phyloP scores from a whole-genome alignment of 2,329 filamentous ascomycete genomes.

The Furcasterigmium furcatum region DNA sequence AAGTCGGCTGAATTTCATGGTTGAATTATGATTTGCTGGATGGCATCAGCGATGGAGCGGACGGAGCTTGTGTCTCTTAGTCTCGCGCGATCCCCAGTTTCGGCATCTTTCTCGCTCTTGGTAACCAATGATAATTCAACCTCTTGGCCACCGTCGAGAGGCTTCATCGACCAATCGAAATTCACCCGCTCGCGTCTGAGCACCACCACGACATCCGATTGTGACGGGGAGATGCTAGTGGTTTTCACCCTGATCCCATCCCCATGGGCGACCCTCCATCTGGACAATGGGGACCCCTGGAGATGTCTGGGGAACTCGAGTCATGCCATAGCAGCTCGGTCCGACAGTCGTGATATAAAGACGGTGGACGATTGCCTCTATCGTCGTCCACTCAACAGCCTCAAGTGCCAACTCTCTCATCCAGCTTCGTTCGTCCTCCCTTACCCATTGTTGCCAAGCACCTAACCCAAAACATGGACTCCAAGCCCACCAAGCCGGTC shows the following conservation, averaged over 20 bases:
- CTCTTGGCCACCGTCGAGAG: neutral
- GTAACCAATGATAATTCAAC: conserved; percentile 2
- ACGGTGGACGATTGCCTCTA: neutral
- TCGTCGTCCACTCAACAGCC: neutral
- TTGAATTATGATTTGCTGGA: conserved; percentile 7
- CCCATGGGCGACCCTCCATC: neutral
- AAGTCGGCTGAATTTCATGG: conserved; percentile 1
- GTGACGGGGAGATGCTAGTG: neutral
- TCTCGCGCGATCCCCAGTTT: no score
- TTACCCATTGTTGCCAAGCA: neutral
- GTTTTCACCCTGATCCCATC: no score
- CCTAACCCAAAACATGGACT: neutral
- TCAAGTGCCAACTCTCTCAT: neutral
- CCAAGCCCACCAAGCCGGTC: neutral
- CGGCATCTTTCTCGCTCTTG: no score
- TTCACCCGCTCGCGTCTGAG: conserved; percentile 3
- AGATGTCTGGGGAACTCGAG: neutral
- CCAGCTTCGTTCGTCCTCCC: neutral
- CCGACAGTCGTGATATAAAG: conserved; percentile 4
- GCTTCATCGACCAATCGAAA: conserved; percentile 3
- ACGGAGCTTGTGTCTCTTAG: neutral
- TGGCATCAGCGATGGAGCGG: neutral
- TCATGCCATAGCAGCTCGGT: neutral
- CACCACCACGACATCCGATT: neutral
- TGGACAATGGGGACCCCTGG: neutral